Evolutionary conservation across 108 stramenopile species (phyloP).

Genomic region (Mayamaea pseudoterrestris): DNA sequence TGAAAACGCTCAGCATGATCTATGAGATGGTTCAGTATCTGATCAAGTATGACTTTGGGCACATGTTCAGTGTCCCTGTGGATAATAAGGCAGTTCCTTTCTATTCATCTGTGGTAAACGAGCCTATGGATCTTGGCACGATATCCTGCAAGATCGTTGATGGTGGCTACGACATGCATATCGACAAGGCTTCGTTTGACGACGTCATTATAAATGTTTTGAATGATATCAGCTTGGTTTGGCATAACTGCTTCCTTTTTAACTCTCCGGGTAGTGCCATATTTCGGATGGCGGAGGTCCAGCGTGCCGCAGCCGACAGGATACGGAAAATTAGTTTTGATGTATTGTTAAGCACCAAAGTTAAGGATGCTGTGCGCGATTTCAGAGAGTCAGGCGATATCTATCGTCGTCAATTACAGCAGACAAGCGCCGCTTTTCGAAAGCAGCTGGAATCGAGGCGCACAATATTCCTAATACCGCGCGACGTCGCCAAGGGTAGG

Average conservation of each 20-base stretch:
- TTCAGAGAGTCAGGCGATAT: too few relatives aligned
- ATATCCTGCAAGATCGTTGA: slow-evolving; percentile 32
- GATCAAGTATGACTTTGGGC: slow-evolving; percentile 56
- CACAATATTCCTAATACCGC: slow-evolving; percentile 15
- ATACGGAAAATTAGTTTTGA: slow-evolving; percentile 29
- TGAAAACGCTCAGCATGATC: slow-evolving; percentile 20
- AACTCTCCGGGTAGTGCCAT: slow-evolving; percentile 46
- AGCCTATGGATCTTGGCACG: slow-evolving; percentile 69
- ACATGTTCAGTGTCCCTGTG: slow-evolving; percentile 49
- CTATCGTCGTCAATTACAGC: not conserved
- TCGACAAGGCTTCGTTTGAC: slow-evolving; percentile 11
- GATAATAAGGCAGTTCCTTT: slow-evolving; percentile 25
- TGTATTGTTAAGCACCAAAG: slow-evolving; percentile 17
- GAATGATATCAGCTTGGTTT: slow-evolving; percentile 58
- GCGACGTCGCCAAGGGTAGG: slow-evolving; percentile 2
- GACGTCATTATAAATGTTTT: slow-evolving; percentile 29
- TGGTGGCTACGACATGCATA: slow-evolving; percentile 25
- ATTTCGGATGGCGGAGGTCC: slow-evolving; percentile 60
- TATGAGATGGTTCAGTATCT: slow-evolving; percentile 37
- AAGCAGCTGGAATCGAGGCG: slow-evolving; percentile 4
- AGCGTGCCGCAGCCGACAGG: slow-evolving; percentile 19
- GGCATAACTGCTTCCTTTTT: slow-evolving; percentile 70
- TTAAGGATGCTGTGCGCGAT: slow-evolving; percentile 22
- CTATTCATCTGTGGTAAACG: slow-evolving; percentile 38
- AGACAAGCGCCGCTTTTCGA: not conserved